Base-by-base conservation (phyloP, 352 stramenopile genomes). In the Pythium coloratum region DNA sequence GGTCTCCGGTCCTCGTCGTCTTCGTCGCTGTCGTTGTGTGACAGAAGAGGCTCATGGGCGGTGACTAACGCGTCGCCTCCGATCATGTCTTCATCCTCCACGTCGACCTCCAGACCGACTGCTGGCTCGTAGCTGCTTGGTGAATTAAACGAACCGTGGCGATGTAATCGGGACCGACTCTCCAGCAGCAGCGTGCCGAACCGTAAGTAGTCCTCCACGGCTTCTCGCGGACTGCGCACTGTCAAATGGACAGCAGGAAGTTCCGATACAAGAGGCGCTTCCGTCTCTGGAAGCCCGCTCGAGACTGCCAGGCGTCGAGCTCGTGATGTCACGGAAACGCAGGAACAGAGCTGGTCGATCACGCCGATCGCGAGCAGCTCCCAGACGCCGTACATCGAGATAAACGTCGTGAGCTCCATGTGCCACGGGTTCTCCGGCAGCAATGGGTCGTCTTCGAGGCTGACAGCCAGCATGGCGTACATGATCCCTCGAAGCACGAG, bases 301-400 rank as follows among this genome's bases (percentile, higher is more conserved):
- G 13, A 38, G 3, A 54, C 62, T 28, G 53, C 20, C 3, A 62
- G 62, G 30, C 53, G 16, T 34, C 47, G 42, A 2, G 55, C 34
- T 9, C 56, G 55, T 6, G 63, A 69, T 16, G 18, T 36, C 7
- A 64, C 44, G 2, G 63, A 55, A 2, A 69, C 63, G 12, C 55
- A 54, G 6, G 28, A 28, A 30, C 63, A 64, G 8, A 69, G 63
- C n/a, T 18, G 28, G 47, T 69, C 38, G 44, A 72, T 61, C 2
- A 66, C 24, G 2, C 32, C 42, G 30, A 64, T 6, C 6, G 42
- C 18, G 30, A 68, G 3, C 1, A 72, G 18, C 18, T 72, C 66
- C 66, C 66, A 72, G 20, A 61, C 26, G 3, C 53, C 59, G 38
- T 72, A 72, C 36, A 61, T 47, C 1, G 44, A 26, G 3, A 72